Evolutionary conservation across 345 rosid species (phyloP).

Genomic region (Pistacia atlantica): DNA sequence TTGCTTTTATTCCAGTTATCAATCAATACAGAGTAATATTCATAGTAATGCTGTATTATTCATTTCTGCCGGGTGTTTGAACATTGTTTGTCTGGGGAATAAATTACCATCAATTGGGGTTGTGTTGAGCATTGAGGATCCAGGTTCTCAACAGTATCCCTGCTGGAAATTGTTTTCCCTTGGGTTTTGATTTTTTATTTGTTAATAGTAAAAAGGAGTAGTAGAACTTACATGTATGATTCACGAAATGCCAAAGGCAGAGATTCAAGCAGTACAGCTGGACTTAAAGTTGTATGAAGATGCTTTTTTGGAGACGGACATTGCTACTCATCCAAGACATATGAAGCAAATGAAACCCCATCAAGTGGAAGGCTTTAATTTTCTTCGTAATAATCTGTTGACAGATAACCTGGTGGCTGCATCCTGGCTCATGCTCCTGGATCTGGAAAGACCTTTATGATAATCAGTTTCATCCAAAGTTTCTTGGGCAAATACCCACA

Average conservation of each 20-base stretch:
- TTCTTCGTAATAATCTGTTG: conserved; percentile 71
- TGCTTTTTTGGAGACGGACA: conserved; percentile 51
- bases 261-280: conserved; percentile 43
- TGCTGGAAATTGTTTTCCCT: neutral
- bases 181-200: neutral
- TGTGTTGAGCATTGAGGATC: too few relatives aligned
- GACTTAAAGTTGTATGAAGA: conserved; percentile 51
- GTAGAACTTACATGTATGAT: conserved; percentile 59
- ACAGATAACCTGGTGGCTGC: conserved; percentile 79
- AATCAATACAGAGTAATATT: too few relatives aligned
- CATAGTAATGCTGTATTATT: too few relatives aligned
- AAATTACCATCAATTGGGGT: too few relatives aligned
- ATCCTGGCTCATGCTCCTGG: conserved; percentile 98
- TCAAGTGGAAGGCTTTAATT: conserved; percentile 82
- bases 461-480: conserved; percentile 90
- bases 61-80: too few relatives aligned
- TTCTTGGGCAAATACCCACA: conserved; percentile 80
- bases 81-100: too few relatives aligned
- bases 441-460: conserved; percentile 93
- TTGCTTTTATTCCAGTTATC: too few relatives aligned
- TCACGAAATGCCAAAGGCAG: conserved; percentile 41
- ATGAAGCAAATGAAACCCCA: conserved; percentile 83
- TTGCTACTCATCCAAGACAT: conserved; percentile 87
- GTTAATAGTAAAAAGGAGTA: conserved; percentile 49
- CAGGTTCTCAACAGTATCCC: neutral